Conservation (phyloP, 257 asterid genomes). For the Solanum verrucosum region DNA sequence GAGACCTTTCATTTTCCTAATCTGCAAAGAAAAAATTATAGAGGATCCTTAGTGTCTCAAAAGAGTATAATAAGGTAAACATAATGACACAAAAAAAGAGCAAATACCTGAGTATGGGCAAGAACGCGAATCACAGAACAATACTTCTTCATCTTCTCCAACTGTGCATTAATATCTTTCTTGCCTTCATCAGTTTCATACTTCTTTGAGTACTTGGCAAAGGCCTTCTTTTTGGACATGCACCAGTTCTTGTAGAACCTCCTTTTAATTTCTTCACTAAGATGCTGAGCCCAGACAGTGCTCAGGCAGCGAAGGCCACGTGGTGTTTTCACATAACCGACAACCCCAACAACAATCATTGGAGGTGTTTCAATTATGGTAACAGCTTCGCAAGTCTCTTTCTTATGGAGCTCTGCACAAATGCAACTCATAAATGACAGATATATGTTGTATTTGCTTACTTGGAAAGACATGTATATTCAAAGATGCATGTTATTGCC, state of each 20-base stretch:
- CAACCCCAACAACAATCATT: conserved; percentile 71
- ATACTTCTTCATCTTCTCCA: conserved; percentile 72
- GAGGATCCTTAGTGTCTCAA: neutral
- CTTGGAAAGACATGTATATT: neutral
- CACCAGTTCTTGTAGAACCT: conserved; percentile 76
- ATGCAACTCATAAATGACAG: neutral
- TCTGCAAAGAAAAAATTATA: conserved; percentile 16
- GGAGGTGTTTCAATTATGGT: conserved; percentile 78
- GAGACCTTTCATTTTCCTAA: conserved; percentile 72
- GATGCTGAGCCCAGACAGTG: conserved; percentile 83
- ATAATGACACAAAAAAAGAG: neutral
- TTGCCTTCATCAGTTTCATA: conserved; percentile 53
- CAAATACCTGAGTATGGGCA: conserved; percentile 72
- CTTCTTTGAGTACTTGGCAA: conserved; percentile 56
- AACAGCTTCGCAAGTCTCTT: conserved; percentile 83
- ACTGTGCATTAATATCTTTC: conserved; percentile 45
- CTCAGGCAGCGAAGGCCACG: conserved; percentile 65
- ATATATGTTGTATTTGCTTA: neutral
- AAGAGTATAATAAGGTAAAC: neutral
- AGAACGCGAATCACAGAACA: conserved; percentile 58
- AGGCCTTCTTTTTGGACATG: conserved; percentile 70
- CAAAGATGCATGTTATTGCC: neutral
- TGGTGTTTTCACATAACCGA: conserved; percentile 74
- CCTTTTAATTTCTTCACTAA: conserved; percentile 66
- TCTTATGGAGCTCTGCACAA: conserved; percentile 66